Evolutionary conservation across 495 filamentous ascomycete species (phyloP).

Genomic region (Xylaria longipes): DNA sequence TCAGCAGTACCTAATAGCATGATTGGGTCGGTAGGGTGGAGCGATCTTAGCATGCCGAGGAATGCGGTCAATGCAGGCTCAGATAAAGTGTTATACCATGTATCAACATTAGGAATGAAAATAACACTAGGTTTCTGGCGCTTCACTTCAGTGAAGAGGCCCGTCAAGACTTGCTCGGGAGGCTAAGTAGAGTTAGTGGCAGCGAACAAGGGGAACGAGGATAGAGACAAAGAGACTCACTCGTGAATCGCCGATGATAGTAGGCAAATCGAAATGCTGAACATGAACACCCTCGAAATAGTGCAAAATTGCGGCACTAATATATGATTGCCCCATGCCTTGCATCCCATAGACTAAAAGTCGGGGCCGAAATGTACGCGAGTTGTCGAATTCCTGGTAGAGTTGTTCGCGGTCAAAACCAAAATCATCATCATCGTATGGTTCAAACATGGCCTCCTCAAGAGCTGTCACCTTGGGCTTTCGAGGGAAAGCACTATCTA

Average conservation of each 20-base stretch:
- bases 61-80: slow-evolving; percentile 75
- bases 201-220: slow-evolving; percentile 12
- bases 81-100: slow-evolving; percentile 69
- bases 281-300: slow-evolving; percentile 93
- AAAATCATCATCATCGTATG: slow-evolving; percentile 73
- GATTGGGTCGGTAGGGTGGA: slow-evolving; percentile 87
- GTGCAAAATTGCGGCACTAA: slow-evolving; percentile 84
- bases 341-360: slow-evolving; percentile 76
- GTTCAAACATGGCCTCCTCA: slow-evolving; percentile 93
- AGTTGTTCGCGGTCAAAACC: slow-evolving; percentile 86
- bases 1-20: slow-evolving; percentile 85
- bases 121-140: slow-evolving; percentile 96
- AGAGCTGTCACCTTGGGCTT: slow-evolving; percentile 84
- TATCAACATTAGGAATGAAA: slow-evolving; percentile 87
- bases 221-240: slow-evolving; percentile 56
- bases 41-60: slow-evolving; percentile 72
- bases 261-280: slow-evolving; percentile 91
- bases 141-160: slow-evolving; percentile 88
- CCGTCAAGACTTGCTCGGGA: slow-evolving; percentile 84
- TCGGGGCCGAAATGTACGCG: slow-evolving; percentile 87
- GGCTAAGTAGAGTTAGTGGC: slow-evolving; percentile 55
- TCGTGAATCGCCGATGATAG: slow-evolving; percentile 67
- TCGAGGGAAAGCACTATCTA: slow-evolving; percentile 83
- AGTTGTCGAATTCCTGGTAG: slow-evolving; percentile 87
- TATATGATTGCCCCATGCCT: slow-evolving; percentile 94